Conservation (phyloP, 139 green algal genomes). For the Deuterostichococcus epilithicus region DNA sequence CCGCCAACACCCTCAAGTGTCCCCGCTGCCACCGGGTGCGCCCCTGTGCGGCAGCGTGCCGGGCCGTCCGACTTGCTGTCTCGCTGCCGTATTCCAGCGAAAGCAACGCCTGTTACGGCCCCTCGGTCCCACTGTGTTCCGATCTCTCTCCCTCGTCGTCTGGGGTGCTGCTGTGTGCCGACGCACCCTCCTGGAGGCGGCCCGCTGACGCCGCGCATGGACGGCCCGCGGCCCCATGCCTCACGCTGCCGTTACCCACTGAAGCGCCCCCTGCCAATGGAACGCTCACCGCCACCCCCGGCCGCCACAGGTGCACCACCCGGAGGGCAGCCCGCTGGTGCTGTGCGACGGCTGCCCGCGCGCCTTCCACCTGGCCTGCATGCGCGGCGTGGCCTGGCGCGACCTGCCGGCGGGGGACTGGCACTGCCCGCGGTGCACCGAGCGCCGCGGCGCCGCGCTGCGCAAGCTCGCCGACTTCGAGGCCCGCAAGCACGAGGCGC, state of each 20-base stretch:
- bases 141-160: too few species aligned
- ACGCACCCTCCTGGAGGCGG: too few species aligned
- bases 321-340: conserved; percentile 31
- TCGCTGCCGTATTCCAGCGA: too few species aligned
- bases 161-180: too few species aligned
- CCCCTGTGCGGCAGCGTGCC: background rate
- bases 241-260: too few species aligned
- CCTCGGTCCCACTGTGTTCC: too few species aligned
- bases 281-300: too few species aligned
- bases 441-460: conserved; percentile 17
- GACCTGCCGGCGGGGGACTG: conserved; percentile 45
- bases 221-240: too few species aligned
- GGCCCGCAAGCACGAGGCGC: conserved; percentile 8
- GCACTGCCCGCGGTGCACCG: conserved; percentile 45
- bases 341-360: conserved; percentile 53
- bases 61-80: too few species aligned
- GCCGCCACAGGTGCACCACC: conserved; percentile 28
- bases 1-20: conserved; percentile 57
- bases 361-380: conserved; percentile 46
- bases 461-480: conserved; percentile 32
- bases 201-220: too few species aligned
- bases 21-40: conserved; percentile 42
- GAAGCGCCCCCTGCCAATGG: too few species aligned
- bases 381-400: conserved; percentile 19
- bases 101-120: too few species aligned